Conservation (phyloP, 192 early-diverging fungal species). For the Coemansia sp. region DNA sequence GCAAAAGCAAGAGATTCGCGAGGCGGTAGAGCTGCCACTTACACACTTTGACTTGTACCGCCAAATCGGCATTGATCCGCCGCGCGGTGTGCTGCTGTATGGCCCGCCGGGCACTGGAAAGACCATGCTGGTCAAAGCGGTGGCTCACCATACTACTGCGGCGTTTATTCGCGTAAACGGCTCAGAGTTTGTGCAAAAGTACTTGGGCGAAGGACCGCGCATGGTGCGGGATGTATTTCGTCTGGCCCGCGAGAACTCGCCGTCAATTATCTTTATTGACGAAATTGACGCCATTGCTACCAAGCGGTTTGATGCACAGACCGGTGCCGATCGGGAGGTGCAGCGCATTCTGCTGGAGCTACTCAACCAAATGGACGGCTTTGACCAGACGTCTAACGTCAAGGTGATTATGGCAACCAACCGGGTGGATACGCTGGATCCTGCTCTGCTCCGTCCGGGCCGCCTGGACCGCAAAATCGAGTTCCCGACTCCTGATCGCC, state of each 20-base stretch:
- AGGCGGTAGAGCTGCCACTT: constrained; percentile 96
- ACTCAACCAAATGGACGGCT: constrained; percentile 99
- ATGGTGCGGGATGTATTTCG: constrained; percentile 98
- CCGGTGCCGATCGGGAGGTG: constrained; percentile 97
- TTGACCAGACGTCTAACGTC: constrained; percentile 96
- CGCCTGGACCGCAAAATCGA: constrained; percentile 98
- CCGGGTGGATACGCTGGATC: constrained; percentile 95
- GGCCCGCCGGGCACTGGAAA: constrained; percentile 99
- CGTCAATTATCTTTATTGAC: constrained; percentile 97
- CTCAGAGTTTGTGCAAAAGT: constrained; percentile 99
- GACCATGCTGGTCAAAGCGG: constrained; percentile 98
- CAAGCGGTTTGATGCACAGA: constrained; percentile 97
- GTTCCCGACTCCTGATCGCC: constrained; percentile 96
- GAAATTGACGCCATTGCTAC: constrained; percentile 99
- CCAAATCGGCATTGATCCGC: constrained; percentile 99
- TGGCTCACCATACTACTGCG: constrained; percentile 96
- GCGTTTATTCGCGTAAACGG: constrained; percentile 96
- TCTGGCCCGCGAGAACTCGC: constrained; percentile 94
- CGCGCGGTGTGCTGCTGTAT: constrained; percentile 96
- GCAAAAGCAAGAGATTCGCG: constrained; percentile 90
- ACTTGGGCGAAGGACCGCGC: constrained; percentile 94
- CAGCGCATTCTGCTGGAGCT: constrained; percentile 97
- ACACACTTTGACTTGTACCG: constrained; percentile 98
- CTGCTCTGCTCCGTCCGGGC: constrained; percentile 93
- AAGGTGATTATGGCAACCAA: constrained; percentile 99